Evolutionary conservation across 768 basidiomycete species (phyloP), one percentile per base, ranked within the genome.

Genomic region (Xerocomellus amylosporus): DNA sequence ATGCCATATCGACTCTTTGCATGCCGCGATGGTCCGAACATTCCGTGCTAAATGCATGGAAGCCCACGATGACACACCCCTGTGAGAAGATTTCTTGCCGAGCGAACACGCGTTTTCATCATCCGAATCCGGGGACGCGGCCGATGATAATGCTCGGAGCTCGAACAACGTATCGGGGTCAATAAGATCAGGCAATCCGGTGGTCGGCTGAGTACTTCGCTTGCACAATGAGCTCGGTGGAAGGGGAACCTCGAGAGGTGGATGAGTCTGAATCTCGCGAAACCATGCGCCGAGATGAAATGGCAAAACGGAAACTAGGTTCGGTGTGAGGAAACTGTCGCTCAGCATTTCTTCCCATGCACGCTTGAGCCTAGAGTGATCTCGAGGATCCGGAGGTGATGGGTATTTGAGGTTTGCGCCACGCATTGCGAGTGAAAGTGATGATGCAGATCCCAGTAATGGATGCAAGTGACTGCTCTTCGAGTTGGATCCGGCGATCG

Each of bases 261-360:
- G 74, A 58, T 79, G 75, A 3, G 76, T 71, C 58, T 77, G 76
- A 43, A 86, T 75, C 44, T 82, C 78, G 9, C 65, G 63, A 59
- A 88, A 89, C 49, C 76, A 78, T 17, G 77, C 71, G 1, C 79
- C 79, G 36, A 90, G 73, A 60, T 88, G 85, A 58, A 88, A 85
- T 0, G 85, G 86, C 46, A 89, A 75, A 47, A 88, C 75, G 17
- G 82, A 77, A 55, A 83, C 71, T 8, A 84, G 64, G 19, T 79
- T 79, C 8, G 79, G 66, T 0, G 81, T 71, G 33, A 89, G 71
- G 62, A 87, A 86, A 17, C 81, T 75, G 22, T 69, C 74, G 41
- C 77, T 66, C 28, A 89, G 76, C 86, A 89, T 86, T 38, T 78
- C 76, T 49, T 84, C 81, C 86, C 87, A 89, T 5, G 86, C 81